Conservation (phyloP, 2,329 filamentous ascomycete species). For the Xylariaceae sp. region DNA sequence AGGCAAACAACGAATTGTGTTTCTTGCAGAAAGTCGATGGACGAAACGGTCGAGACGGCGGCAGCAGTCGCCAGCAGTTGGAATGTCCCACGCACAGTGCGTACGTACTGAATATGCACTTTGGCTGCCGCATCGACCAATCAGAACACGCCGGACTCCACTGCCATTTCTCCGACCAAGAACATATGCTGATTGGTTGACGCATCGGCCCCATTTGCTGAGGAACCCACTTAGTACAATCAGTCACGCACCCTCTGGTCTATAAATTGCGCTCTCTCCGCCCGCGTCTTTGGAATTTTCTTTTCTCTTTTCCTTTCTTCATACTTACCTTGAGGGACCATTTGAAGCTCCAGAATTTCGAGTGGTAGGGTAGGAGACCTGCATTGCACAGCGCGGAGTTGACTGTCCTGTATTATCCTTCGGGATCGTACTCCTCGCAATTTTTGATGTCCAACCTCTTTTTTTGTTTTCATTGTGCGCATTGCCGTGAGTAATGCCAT, state of each 20-base stretch:
- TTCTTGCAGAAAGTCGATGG: neutral
- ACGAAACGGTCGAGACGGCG: neutral
- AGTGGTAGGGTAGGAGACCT: conserved; percentile 41
- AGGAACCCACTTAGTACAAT: conserved; percentile 14
- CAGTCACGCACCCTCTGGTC: conserved; percentile 6
- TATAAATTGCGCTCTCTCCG: conserved; percentile 22
- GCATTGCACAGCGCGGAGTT: conserved; percentile 51
- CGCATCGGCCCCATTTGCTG: neutral
- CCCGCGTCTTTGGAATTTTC: conserved; percentile 8
- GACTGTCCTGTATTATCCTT: conserved; percentile 47
- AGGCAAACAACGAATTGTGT: neutral
- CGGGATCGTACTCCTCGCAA: conserved; percentile 46
- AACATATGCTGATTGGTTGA: conserved; percentile 15
- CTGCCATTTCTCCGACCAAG: neutral
- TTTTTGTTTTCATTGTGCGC: conserved; percentile 40
- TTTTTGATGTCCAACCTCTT: conserved; percentile 39
- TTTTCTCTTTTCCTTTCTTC: conserved; percentile 37
- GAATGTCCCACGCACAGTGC: neutral
- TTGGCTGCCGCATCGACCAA: neutral
- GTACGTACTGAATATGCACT: too few relatives aligned
- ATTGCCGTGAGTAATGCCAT: conserved; percentile 36
- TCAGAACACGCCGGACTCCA: neutral
- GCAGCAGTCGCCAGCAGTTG: neutral
- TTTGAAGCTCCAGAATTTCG: conserved; percentile 41
- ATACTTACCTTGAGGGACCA: conserved; percentile 49